Base-by-base conservation (phyloP, 345 rosid species). In the Toxicodendron radicans region DNA sequence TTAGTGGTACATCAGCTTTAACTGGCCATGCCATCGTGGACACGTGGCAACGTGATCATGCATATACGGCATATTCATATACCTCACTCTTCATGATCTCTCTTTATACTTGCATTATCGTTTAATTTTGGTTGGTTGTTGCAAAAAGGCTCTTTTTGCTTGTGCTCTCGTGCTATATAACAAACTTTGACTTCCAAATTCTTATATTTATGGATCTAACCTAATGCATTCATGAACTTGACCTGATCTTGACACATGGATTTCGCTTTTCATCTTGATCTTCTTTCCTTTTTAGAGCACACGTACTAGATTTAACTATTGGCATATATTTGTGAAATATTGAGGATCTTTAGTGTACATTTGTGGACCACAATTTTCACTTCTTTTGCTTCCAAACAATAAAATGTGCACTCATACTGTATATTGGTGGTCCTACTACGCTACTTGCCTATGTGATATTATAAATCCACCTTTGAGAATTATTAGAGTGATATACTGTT, bases 1-100 rank as follows among this genome's bases (percentile, higher is more conserved):
- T 32, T 64, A 78, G 77, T 78, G 80, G 82, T 7, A 3, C 18
- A 18, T 60, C 65, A 67, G 46, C 80, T 75, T 78, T 75, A 75
- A 70, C 79, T 61, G 78, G 59, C 76, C 78, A 75, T 32, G 70
- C 61, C 72, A 58, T 43, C 41, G 0, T 2, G 23, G 65, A 69
- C 80, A 79, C 71, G 45, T 78, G 79, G 83, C 64, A 43, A 60
- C 41, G 58, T 54, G 41, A 5, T 20, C 23, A 5, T 3, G 38
- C 38, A 35, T 35, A 35, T 35, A 0, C 6, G 3, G 38, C 38
- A 35, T 35, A 35, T 35, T 2, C 6, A 35, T 35, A 4, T 35
- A 35, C 38, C 38, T 35, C 38, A 2, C 38, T 35, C 6, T 35
- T 5, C 6, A 5, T 35, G 38, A 35, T 38, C n/a, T 21, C 12